Evolutionary conservation across 352 stramenopile species (phyloP).

Genomic region (Nothophytophthora sp.): DNA sequence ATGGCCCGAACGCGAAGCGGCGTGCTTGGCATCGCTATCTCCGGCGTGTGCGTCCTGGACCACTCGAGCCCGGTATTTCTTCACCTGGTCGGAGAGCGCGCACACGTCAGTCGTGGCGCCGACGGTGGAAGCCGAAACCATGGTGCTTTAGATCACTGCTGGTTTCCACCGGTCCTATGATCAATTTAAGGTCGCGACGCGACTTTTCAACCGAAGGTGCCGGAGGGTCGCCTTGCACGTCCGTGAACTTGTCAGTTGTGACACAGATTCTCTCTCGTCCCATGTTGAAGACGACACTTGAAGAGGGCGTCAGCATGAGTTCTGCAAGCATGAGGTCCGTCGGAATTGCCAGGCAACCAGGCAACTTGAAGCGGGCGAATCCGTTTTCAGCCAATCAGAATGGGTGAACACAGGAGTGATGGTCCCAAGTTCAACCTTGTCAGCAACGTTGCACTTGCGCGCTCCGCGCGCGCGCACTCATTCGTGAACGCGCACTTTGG

Average conservation of each 20-base stretch:
- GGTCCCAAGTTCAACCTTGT: constrained; percentile 29
- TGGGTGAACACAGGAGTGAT: constrained; percentile 25
- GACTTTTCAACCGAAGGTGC: too few relatives aligned
- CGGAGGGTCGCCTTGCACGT: too few relatives aligned
- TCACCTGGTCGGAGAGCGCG: constrained; percentile 79
- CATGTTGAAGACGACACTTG: too few relatives aligned
- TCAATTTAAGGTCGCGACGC: too few relatives aligned
- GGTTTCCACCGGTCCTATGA: constrained; percentile 17
- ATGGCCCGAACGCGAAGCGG: neutral
- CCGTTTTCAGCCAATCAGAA: neutral
- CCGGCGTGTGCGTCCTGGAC: constrained; percentile 30
- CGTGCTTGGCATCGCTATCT: constrained; percentile 26
- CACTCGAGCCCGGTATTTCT: constrained; percentile 75
- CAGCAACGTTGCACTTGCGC: constrained; percentile 21
- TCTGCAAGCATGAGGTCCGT: too few relatives aligned
- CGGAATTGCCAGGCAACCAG: neutral
- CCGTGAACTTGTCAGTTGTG: too few relatives aligned
- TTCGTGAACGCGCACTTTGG: neutral
- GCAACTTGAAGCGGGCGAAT: constrained; percentile 4
- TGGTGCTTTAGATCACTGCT: constrained; percentile 7
- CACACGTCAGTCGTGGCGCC: constrained; percentile 64
- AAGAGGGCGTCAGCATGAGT: too few relatives aligned
- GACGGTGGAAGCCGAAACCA: constrained; percentile 64
- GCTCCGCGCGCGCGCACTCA: constrained; percentile 20
- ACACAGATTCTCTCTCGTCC: too few relatives aligned